A percentile compares a stretch with the other conserved stretches of the same genome.
Evolutionary conservation across 2,329 filamentous ascomycete genomes (phyloP).

Genomic region (Nakataea oryzae): DNA sequence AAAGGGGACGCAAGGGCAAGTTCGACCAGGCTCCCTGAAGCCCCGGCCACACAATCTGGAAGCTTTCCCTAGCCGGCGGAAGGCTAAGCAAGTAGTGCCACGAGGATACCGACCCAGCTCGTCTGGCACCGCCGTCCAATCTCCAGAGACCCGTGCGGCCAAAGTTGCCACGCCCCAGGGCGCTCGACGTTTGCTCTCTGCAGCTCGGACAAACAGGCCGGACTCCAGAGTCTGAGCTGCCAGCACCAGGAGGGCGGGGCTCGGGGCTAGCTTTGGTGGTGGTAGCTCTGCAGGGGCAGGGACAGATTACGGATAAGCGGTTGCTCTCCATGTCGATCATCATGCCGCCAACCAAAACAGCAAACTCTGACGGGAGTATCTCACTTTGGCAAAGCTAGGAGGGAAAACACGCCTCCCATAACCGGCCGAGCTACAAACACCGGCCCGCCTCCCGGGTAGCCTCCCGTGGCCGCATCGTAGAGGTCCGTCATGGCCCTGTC

Average conservation of each 20-base stretch:
- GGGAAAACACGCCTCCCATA: conserved; percentile 68
- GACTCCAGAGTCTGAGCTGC: too few species aligned
- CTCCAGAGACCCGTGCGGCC: neutral
- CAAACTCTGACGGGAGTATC: neutral
- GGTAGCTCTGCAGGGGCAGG: neutral
- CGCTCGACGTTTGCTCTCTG: neutral
- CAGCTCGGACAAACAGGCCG: neutral
- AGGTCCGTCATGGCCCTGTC: conserved; percentile 67
- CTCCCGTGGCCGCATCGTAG: conserved; percentile 61
- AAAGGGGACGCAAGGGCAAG: neutral
- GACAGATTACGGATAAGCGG: neutral
- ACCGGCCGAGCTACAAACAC: conserved; percentile 70
- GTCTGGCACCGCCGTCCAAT: neutral
- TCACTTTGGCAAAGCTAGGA: conserved; percentile 48
- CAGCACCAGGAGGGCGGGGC: too few species aligned
- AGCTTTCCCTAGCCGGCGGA: neutral
- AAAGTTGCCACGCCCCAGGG: neutral
- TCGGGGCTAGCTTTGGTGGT: neutral
- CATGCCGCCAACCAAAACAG: neutral
- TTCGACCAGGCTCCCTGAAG: neutral
- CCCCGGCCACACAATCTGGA: neutral
- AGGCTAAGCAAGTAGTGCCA: neutral
- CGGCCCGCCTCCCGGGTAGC: conserved; percentile 46
- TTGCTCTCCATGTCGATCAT: neutral
- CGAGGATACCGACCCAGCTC: neutral